Base-by-base conservation (phyloP, 2,329 filamentous ascomycete genomes). In the Fusarium albidum region DNA sequence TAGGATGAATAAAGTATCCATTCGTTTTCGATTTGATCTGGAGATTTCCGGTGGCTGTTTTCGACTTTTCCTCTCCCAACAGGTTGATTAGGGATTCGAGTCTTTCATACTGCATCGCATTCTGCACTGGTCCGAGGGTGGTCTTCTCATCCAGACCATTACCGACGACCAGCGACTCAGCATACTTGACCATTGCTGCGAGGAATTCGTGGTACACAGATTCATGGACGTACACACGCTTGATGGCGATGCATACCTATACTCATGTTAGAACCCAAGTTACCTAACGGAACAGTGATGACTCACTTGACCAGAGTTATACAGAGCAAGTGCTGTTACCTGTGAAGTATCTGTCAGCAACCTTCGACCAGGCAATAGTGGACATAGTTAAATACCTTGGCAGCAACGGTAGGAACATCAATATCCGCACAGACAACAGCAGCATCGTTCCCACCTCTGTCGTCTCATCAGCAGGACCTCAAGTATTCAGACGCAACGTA, bases 191-290 rank as follows among this genome's bases (percentile, higher is more conserved):
- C 10, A 55, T 15, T 27, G 33, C 38, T 6, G 35, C 74, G 80
- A 75, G 26, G 65, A 83, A 83, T 18, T 74, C 63, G 33, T 84
- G 78, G 64, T 84, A 86, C 37, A 87, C 79, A 3, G 72, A 74
- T 55, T 84, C 78, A 26, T 56, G 66, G 3, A 87, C 79, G 59
- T 83, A 86, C n/a, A 87, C 69, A 1, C 84, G 75, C 68, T 86
- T 87, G 72, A 84, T 75, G 4, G 47, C 48, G 15, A 64, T 53
- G 44, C 64, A 57, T 21, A 66, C 56, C 47, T 67, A 59, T 12
- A 82, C 82, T 4, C 77, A 76, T 71, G 84, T 83, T 55, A 82
- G 73, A 71, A 85, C 83, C 10, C 5, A 14, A 6, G 9, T n/a
- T n/a, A n/a, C n/a, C n/a, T n/a, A n/a, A n/a, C 4, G 8, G 79